These are phyloP conservation scores for Aspergillus candidus DNA, from an alignment of 2,329 filamentous ascomycete species.

Conservation along the genomic window DNA sequence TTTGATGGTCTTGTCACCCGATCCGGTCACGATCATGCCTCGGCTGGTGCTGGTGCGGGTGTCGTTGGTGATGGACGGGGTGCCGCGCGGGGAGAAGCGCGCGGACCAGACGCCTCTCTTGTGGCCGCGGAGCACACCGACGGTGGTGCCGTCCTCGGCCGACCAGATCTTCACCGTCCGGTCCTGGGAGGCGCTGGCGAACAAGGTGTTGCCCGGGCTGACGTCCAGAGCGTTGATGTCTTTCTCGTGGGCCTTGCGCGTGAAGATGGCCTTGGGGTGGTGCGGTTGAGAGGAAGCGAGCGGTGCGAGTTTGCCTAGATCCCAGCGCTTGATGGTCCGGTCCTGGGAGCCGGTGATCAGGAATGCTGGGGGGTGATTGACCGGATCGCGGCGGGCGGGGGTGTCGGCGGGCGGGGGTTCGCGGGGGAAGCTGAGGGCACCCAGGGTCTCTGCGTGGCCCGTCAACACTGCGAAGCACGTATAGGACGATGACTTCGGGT, in stretches of 20 bases:
- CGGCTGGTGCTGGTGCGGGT: constrained; percentile 65
- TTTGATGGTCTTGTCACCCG: constrained; percentile 92
- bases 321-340: constrained; percentile 91
- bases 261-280: constrained; percentile 60
- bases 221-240: constrained; percentile 95
- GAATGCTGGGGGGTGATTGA: constrained; percentile 74
- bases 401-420: constrained; percentile 61
- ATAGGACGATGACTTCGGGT: constrained; percentile 67
- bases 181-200: constrained; percentile 94
- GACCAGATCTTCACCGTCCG: constrained; percentile 97
- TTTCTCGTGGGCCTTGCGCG: constrained; percentile 94
- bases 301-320: constrained; percentile 59
- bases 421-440: constrained; percentile 78
- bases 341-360: constrained; percentile 91
- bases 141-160: constrained; percentile 77
- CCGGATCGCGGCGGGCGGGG: constrained; percentile 63
- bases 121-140: constrained; percentile 87
- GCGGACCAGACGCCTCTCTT: constrained; percentile 95
- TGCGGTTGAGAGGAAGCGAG: constrained; percentile 36
- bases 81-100: constrained; percentile 74
- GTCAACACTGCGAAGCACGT: constrained; percentile 76
- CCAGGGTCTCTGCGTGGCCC: constrained; percentile 89
- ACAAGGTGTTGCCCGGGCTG: constrained; percentile 66
- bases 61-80: constrained; percentile 67
- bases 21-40: constrained; percentile 81